Evolutionary conservation across 371 early-diverging fungal species (phyloP).

Genomic region (Gilbertella persicaria): DNA sequence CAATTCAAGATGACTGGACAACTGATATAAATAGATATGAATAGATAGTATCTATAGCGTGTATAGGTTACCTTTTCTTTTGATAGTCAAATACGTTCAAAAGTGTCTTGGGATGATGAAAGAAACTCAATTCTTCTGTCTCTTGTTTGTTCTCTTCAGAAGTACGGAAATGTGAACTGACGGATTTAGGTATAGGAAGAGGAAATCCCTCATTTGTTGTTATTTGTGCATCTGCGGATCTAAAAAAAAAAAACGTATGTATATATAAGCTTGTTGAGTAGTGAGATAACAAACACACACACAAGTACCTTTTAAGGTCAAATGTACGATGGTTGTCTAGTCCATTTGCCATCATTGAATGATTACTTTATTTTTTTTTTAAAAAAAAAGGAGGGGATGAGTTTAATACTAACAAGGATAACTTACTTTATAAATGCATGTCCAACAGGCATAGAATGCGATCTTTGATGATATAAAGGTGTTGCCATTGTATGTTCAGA

Average conservation of each 20-base stretch:
- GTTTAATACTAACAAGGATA: neutral
- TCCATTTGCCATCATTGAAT: neutral
- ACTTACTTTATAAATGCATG: conserved; percentile 25
- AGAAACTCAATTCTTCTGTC: conserved; percentile 7
- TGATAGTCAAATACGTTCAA: conserved; percentile 3
- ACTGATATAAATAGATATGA: no score
- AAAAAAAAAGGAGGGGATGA: neutral
- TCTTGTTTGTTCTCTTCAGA: neutral
- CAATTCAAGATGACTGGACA: conserved; percentile 51
- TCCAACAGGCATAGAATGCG: conserved; percentile 27
- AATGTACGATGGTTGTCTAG: neutral
- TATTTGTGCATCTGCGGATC: neutral
- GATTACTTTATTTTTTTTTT: neutral
- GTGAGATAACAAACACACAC: neutral
- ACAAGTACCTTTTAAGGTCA: conserved; percentile 16
- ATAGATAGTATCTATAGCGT: no score
- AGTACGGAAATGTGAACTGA: conserved; percentile 11
- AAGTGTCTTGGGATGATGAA: conserved; percentile 5
- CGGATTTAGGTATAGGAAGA: conserved; percentile 12
- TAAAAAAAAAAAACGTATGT: conserved; percentile 1
- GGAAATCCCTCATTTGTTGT: conserved; percentile 16
- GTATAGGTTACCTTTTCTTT: no score
- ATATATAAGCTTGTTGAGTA: neutral
- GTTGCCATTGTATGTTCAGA: conserved; percentile 27
- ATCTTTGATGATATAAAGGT: conserved; percentile 24